A percentile compares a stretch with the other conserved stretches of the same genome.
These are phyloP conservation scores for Schwanniomyces occidentalis DNA, from an alignment of 805 yeast species.

Conservation along the genomic window DNA sequence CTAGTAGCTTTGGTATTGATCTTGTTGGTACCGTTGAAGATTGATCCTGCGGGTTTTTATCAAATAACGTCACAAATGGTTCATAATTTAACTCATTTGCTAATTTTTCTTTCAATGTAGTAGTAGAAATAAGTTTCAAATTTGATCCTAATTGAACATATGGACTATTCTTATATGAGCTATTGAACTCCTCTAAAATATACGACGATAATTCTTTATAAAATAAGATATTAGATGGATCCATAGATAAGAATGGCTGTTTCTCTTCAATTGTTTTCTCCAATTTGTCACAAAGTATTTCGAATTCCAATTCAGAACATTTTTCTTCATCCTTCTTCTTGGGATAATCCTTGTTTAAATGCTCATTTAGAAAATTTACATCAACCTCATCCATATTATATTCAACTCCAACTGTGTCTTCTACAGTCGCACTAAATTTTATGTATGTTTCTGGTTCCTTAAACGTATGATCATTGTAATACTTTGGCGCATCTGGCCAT, in stretches of 20 bases:
- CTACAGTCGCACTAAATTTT: slow-evolving; percentile 92
- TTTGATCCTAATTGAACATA: slow-evolving; percentile 28
- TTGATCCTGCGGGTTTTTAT: slow-evolving; percentile 36
- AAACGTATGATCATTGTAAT: slow-evolving; percentile 63
- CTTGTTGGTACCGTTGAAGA: slow-evolving; percentile 30
- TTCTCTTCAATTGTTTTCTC: slow-evolving; percentile 74
- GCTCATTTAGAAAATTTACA: slow-evolving; percentile 57
- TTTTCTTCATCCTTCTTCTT: slow-evolving; percentile 18
- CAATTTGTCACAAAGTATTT: slow-evolving; percentile 67
- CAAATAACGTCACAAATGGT: slow-evolving; percentile 62
- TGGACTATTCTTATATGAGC: slow-evolving; percentile 25
- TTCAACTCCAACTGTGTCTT: slow-evolving; percentile 83
- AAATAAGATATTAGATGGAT: slow-evolving; percentile 71
- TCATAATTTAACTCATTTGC: slow-evolving; percentile 55
- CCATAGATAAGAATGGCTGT: slow-evolving; percentile 87
- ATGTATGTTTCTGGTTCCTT: slow-evolving; percentile 76
- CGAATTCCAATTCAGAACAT: slow-evolving; percentile 85
- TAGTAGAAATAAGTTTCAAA: slow-evolving; percentile 46
- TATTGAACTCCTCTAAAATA: slow-evolving; percentile 35
- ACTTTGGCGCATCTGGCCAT: slow-evolving; percentile 77
- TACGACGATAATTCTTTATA: slow-evolving; percentile 66
- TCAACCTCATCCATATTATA: slow-evolving; percentile 92
- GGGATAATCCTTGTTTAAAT: slow-evolving; percentile 38
- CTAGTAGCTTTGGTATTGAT: slow-evolving; percentile 49
- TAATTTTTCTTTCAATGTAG: slow-evolving; percentile 57